Base-by-base conservation (phyloP, 129 eudicot species). In the Lactuca saligna region DNA sequence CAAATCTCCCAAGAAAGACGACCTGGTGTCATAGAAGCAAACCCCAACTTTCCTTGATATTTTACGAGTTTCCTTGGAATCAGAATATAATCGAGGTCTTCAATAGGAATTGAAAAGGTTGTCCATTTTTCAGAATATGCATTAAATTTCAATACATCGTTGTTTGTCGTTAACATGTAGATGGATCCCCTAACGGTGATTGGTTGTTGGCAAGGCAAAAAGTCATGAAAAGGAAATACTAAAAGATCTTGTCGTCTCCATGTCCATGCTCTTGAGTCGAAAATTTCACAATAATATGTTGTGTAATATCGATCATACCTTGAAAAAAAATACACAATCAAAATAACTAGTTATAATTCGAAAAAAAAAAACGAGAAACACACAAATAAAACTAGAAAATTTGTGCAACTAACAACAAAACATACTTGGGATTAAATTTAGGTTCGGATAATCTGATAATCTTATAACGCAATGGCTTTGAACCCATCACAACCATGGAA, bases 391-490 rank as follows among this genome's bases (percentile, higher is more conserved):
- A 35, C 20, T 1, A 60, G 65, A 8, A 32, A 29, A 31, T 5
- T 15, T 55, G 0, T 3, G 8, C 3, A 11, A 9, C 2, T 60
- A 60, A 60, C 12, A 13, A 29, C 9, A 33, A 11, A 59, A 59
- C 13, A 59, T 7, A 17, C 13, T 37, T 6, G 13, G 37, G 14
- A 62, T 7, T 62, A 7, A 4, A 4, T 63, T 42, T 50, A 49
- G 20, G 68, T 3, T n/a, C 2, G 57, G 75, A 61, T 44, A 76
- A 60, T 51, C 58, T 39, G 4, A 51, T 3, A 14, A 61, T 76
- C 65, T 69, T 76, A 57, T 68, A 76, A 51, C 31, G 80, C 32
- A 76, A 61, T 2, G 80, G 71, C 3, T 61, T 62, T 8, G 57
- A 76, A 10, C 57, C 10, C 56, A 68, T 8, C 0, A 75, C 68